Percentiles rank a stretch among this genome's conserved stretches.
Conservation (phyloP, 331 rosid species). For the Saraca asoca region DNA sequence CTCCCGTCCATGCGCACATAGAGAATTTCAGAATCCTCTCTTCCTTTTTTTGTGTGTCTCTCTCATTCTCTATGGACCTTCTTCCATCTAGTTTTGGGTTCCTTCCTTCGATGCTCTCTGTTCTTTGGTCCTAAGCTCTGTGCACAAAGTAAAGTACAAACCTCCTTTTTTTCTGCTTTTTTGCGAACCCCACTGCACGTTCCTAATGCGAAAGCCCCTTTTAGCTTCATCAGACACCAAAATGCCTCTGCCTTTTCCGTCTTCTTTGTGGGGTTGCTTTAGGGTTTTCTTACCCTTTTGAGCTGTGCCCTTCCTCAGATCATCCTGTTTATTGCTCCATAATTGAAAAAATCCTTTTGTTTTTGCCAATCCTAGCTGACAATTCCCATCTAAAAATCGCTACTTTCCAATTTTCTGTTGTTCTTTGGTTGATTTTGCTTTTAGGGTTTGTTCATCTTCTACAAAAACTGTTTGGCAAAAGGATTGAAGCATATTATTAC, state of each 20-base stretch:
- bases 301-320: constrained; percentile 25
- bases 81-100: constrained; percentile 21
- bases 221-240: constrained; percentile 23
- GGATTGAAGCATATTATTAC: constrained; percentile 25
- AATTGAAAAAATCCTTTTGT: constrained; percentile 17
- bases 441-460: constrained; percentile 44
- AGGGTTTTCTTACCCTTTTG: constrained; percentile 38
- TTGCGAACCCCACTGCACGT: constrained; percentile 40
- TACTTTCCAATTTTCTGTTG: not conserved
- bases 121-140: constrained; percentile 13
- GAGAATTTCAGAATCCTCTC: constrained; percentile 43
- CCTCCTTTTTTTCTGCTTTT: constrained; percentile 31
- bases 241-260: constrained; percentile 35
- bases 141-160: constrained; percentile 34
- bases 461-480: constrained; percentile 24
- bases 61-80: constrained; percentile 45
- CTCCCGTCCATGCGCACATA: constrained; percentile 58
- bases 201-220: constrained; percentile 9
- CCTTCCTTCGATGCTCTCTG: constrained; percentile 45
- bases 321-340: constrained; percentile 33
- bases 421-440: constrained; percentile 22
- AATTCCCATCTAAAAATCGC: constrained; percentile 31
- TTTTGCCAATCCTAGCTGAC: not conserved
- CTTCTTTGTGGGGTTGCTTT: constrained; percentile 31
- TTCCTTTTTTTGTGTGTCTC: constrained; percentile 21